Base-by-base conservation (phyloP, 2,329 filamentous ascomycete genomes). In the Leptodontidium sp. region DNA sequence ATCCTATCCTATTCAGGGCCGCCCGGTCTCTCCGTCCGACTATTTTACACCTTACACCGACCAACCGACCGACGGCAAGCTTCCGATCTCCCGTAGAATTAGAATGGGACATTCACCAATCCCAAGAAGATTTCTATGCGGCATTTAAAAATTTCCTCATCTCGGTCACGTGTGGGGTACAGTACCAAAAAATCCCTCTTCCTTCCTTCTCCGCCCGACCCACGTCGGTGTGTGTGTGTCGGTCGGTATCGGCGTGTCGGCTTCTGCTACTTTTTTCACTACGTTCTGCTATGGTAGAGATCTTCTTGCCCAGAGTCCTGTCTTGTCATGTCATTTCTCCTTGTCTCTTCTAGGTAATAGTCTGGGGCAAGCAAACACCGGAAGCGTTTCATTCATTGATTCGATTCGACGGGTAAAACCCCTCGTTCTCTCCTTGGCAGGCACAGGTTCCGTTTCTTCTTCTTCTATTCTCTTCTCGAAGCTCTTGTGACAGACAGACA, bases 41-140 rank as follows among this genome's bases (percentile, higher is more conserved):
- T 17, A 8, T 9, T n/a, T 8, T 7, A 35, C 26, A 11, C 38
- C 11, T 55, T 55, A 55, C 52, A 55, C 52, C 52, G 52, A 55
- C 52, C 12, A 24, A 32, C 24, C 50, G 50, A 53, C 24, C 32
- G 5, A 9, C 32, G 32, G 21, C 21, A 21, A 21, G 21, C 21
- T 32, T 32, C 29, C 29, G 29, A 32, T 32, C 4, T 32, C 29
- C 29, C 29, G 29, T 32, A 3, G 29, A 32, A 32, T 32, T 32
- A 4, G 6, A 32, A 32, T 32, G 29, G 29, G 29, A 3, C 45
- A 6, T 8, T n/a, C 14, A 7, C 45, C 49, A 4, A 17, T 21
- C 1, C 50, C 11, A 21, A 8, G 11, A 26, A 24, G 21, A 12
- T 61, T 66, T 66, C 47, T 66, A 66, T 66, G 64, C 64, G 64